Percentiles rank a stretch among this genome's conserved stretches.
phyloP scores from a whole-genome alignment of 352 stramenopile species.

The Paralagenidium karlingii region DNA sequence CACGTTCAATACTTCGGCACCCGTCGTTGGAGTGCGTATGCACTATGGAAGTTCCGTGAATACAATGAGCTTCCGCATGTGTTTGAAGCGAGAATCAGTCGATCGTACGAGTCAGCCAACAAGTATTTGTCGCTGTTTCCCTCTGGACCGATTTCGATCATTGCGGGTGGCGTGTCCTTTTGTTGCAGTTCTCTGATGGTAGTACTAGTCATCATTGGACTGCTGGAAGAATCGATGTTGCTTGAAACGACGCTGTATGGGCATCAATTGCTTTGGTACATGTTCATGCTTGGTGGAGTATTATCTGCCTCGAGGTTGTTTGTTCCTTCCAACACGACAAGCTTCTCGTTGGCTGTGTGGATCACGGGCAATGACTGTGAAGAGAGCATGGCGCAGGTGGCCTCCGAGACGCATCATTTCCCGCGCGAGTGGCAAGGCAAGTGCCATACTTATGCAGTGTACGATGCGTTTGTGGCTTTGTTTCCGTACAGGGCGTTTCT shows the following conservation, averaged over 20 bases:
- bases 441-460: constrained; percentile 78
- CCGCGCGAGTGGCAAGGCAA: constrained; percentile 87
- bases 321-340: constrained; percentile 40
- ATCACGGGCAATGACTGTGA: constrained; percentile 31
- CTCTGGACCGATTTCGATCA: constrained; percentile 73
- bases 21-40: constrained; percentile 86
- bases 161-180: constrained; percentile 91
- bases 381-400: constrained; percentile 74
- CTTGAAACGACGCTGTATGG: constrained; percentile 91
- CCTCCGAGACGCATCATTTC: constrained; percentile 94
- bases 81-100: constrained; percentile 88
- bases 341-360: constrained; percentile 12
- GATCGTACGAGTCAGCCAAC: constrained; percentile 86
- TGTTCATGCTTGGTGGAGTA: constrained; percentile 81
- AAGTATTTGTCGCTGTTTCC: constrained; percentile 93
- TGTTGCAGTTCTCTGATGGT: constrained; percentile 93
- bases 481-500: constrained; percentile 93
- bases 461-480: constrained; percentile 78
- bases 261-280: constrained; percentile 95
- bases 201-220: constrained; percentile 85
- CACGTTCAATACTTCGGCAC: constrained; percentile 90
- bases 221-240: constrained; percentile 93
- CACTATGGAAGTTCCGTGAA: constrained; percentile 90
- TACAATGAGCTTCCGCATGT: constrained; percentile 98
- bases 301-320: constrained; percentile 78